Percentiles rank a stretch among this genome's conserved stretches.
Conservation (phyloP, 352 stramenopile species). For the Phytopythium boreale region DNA sequence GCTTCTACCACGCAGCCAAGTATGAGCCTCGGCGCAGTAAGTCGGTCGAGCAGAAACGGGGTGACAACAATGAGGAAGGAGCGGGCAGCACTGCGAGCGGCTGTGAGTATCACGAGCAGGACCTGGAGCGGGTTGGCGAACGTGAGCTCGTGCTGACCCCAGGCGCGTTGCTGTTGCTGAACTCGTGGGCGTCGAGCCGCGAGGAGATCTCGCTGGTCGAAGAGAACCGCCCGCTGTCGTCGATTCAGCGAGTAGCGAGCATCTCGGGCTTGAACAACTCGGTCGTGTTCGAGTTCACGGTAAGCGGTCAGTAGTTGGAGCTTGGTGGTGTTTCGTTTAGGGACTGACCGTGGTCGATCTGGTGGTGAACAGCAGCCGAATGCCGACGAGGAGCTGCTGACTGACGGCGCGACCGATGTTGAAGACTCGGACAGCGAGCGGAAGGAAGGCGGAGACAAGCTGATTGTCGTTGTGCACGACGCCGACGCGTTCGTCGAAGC, state of each 20-base stretch:
- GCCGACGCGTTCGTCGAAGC: slow-evolving; percentile 3
- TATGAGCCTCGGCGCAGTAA: slow-evolving; percentile 15
- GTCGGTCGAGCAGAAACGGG: background rate
- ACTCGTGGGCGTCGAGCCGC: slow-evolving; percentile 34
- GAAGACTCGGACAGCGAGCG: slow-evolving; percentile 4
- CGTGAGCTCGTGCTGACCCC: slow-evolving; percentile 70
- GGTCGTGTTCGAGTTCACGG: slow-evolving; percentile 75
- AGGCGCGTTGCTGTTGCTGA: slow-evolving; percentile 41
- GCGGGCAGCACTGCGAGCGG: background rate
- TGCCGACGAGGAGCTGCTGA: background rate
- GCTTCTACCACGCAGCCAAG: slow-evolving; percentile 41
- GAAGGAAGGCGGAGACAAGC: background rate
- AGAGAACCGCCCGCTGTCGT: slow-evolving; percentile 46
- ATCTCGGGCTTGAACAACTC: slow-evolving; percentile 56
- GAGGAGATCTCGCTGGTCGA: slow-evolving; percentile 59
- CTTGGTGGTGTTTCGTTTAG: background rate
- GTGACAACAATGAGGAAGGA: background rate
- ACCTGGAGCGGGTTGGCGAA: slow-evolving; percentile 36
- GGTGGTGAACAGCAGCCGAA: background rate
- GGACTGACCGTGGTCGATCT: background rate
- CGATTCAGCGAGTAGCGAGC: slow-evolving; percentile 54
- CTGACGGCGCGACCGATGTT: background rate
- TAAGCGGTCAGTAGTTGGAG: slow-evolving; percentile 18
- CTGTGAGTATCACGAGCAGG: background rate
- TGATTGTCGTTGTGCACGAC: slow-evolving; percentile 5